These are phyloP conservation scores for Coemansia sp. DNA, from an alignment of 192 early-diverging fungal genomes.

Conservation along the genomic window DNA sequence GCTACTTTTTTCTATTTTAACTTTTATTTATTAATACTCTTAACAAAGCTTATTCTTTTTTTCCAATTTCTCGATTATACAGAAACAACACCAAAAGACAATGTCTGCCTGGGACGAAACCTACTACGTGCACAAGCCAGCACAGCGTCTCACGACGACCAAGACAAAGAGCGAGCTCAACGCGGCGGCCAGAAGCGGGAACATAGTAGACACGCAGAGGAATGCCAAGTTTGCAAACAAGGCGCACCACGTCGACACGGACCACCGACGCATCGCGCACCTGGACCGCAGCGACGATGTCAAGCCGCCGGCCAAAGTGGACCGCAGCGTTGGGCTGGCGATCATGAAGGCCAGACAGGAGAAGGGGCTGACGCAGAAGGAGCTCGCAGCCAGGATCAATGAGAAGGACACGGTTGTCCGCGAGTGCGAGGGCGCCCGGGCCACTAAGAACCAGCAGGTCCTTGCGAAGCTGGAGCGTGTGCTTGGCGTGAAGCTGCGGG, in stretches of 20 bases:
- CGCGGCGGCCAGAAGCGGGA: slow-evolving; percentile 19
- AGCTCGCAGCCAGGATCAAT: slow-evolving; percentile 84
- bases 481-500: slow-evolving; percentile 86
- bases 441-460: slow-evolving; percentile 89
- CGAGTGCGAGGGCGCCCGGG: slow-evolving; percentile 87
- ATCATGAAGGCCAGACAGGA: slow-evolving; percentile 80
- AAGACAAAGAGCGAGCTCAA: slow-evolving; percentile 13
- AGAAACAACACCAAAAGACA: not conserved
- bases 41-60: not conserved
- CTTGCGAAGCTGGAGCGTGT: slow-evolving; percentile 86
- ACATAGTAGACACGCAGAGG: slow-evolving; percentile 16
- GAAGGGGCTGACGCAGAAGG: slow-evolving; percentile 85
- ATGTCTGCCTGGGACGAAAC: slow-evolving; percentile 10
- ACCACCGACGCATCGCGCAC: slow-evolving; percentile 81
- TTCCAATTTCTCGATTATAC: slow-evolving; percentile 1
- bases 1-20: not conserved
- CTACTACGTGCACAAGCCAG: slow-evolving; percentile 20
- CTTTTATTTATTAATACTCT: no score
- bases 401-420: slow-evolving; percentile 90
- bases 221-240: slow-evolving; percentile 53
- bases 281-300: slow-evolving; percentile 87
- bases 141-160: slow-evolving; percentile 1
- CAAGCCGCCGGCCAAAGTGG: slow-evolving; percentile 66
- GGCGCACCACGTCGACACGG: slow-evolving; percentile 59
- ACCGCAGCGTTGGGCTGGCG: slow-evolving; percentile 72